A percentile compares a stretch with the other conserved stretches of the same genome.
Conservation (phyloP, 2,329 filamentous ascomycete species). For the Venturia pyrina region DNA sequence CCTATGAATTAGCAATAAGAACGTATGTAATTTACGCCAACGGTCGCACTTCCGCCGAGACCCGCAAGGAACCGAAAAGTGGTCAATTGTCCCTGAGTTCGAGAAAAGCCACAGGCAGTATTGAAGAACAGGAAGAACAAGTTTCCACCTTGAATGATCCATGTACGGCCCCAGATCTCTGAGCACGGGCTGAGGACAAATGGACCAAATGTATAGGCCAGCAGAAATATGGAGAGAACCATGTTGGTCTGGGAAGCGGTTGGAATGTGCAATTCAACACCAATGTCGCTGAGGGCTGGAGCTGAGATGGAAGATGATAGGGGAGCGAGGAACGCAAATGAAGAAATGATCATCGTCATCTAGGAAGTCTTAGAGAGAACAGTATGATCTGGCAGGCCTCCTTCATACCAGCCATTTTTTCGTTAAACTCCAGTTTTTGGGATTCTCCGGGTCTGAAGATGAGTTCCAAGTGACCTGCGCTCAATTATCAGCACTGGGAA, state of each 20-base stretch:
- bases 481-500: too few species aligned
- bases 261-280: constrained; percentile 24
- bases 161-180: constrained; percentile 25
- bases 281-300: constrained; percentile 24
- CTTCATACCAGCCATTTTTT: constrained; percentile 32
- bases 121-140: constrained; percentile 30
- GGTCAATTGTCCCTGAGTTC: constrained; percentile 23
- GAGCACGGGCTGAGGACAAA: constrained; percentile 27
- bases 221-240: constrained; percentile 28
- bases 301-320: constrained; percentile 31
- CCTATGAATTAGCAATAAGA: constrained; percentile 13
- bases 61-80: constrained; percentile 27
- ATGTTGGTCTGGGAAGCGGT: constrained; percentile 22
- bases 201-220: constrained; percentile 30
- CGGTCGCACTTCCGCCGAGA: constrained; percentile 26
- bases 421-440: constrained; percentile 35
- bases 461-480: constrained; percentile 35
- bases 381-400: too few species aligned
- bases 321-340: constrained; percentile 29
- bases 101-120: constrained; percentile 28
- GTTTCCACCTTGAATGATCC: constrained; percentile 27
- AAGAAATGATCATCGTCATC: constrained; percentile 29
- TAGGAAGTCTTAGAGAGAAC: not conserved
- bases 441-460: constrained; percentile 34
- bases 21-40: constrained; percentile 24